These are phyloP conservation scores for Mucuna pruriens DNA, from an alignment of 306 rosid genomes.

Conservation along the genomic window DNA sequence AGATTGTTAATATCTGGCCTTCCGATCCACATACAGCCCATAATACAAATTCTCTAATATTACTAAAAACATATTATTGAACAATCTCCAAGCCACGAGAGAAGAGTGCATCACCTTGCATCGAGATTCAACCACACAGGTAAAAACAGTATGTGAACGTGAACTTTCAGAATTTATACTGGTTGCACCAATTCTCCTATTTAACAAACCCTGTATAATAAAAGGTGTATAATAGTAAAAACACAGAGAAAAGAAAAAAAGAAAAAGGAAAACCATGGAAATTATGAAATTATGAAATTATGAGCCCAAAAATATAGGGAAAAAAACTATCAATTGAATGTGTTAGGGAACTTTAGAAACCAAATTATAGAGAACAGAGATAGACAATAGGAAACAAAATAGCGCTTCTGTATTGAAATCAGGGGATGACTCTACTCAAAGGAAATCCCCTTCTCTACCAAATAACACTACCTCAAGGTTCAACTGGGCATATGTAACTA, in stretches of 20 bases:
- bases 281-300: not conserved
- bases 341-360: not conserved
- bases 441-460: not conserved
- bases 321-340: not conserved
- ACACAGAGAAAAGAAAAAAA: not conserved
- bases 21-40: slow-evolving; percentile 8
- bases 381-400: not conserved
- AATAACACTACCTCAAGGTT: not conserved
- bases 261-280: not conserved
- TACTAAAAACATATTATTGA: not conserved
- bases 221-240: slow-evolving; percentile 13
- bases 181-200: slow-evolving; percentile 86
- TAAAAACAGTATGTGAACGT: slow-evolving; percentile 94
- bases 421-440: not conserved
- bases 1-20: not conserved
- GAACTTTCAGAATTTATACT: slow-evolving; percentile 93
- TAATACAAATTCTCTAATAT: slow-evolving; percentile 13
- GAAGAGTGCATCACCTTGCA: slow-evolving; percentile 65
- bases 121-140: slow-evolving; percentile 88
- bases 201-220: slow-evolving; percentile 76
- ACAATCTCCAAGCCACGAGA: slow-evolving; percentile 13
- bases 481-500: not conserved
- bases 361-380: not conserved
- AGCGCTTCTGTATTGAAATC: not conserved
- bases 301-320: not conserved